Evolutionary conservation across 108 stramenopile genomes (phyloP).

Genomic region (Stephanodiscus minutulus): DNA sequence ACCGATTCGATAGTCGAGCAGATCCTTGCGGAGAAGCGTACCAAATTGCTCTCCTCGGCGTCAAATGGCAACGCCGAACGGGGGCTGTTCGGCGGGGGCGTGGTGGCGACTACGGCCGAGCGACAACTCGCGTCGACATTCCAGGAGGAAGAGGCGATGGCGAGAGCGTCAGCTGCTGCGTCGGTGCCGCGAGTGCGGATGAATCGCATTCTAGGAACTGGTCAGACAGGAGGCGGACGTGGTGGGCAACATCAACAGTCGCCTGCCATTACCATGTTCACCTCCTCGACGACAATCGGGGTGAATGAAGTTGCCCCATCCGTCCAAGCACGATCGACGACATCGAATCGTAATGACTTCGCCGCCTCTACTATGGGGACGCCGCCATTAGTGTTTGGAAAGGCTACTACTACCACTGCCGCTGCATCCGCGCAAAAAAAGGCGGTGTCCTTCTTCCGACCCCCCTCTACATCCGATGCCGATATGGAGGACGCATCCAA

Average conservation of each 20-base stretch:
- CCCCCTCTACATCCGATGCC: background rate
- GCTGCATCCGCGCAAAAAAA: background rate
- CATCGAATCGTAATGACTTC: background rate
- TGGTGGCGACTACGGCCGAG: background rate
- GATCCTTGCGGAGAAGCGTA: constrained; percentile 1
- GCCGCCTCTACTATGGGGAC: background rate
- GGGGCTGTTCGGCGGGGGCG: background rate
- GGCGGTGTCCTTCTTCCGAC: background rate
- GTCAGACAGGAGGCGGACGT: constrained; percentile 35
- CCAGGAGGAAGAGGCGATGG: constrained; percentile 7
- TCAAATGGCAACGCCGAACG: background rate
- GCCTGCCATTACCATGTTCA: constrained; percentile 5
- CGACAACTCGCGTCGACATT: background rate
- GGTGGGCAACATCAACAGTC: background rate
- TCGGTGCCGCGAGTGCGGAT: constrained; percentile 32
- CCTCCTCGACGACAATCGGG: background rate
- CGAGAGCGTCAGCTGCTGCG: background rate
- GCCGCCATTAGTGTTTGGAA: background rate
- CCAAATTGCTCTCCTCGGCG: background rate
- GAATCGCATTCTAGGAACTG: constrained; percentile 36
- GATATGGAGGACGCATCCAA: background rate
- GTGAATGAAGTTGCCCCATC: background rate
- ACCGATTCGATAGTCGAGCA: constrained; percentile 2
- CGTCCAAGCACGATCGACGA: background rate
- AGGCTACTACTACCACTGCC: background rate